Percentiles rank a stretch among this genome's conserved stretches.
Evolutionary conservation across 106 monocot genomes (phyloP).

Genomic region (Iris macrosiphon): DNA sequence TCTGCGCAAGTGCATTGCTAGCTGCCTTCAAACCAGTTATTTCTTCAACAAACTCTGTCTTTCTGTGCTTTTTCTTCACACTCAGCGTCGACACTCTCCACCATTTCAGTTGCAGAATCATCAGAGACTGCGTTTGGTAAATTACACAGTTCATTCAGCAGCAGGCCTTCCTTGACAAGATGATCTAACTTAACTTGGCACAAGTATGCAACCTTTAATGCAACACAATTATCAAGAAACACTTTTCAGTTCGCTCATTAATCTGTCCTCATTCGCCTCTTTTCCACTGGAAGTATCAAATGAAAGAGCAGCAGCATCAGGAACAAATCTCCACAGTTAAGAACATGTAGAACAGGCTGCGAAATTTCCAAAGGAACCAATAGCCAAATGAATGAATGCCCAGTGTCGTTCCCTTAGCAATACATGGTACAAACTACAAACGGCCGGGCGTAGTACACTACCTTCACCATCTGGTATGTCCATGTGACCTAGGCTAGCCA

Average conservation of each 20-base stretch:
- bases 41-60: conserved; percentile 63
- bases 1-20: conserved; percentile 35
- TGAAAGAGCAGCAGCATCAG: conserved; percentile 81
- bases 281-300: conserved; percentile 59
- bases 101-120: conserved; percentile 14
- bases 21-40: conserved; percentile 66
- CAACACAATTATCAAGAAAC: conserved; percentile 73
- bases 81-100: conserved; percentile 13
- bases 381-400: conserved; percentile 71
- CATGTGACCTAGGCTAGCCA: conserved; percentile 61
- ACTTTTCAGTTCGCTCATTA: conserved; percentile 74
- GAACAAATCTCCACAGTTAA: conserved; percentile 83
- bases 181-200: conserved; percentile 34
- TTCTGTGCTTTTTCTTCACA: conserved; percentile 47
- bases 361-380: conserved; percentile 72
- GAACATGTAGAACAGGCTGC: conserved; percentile 75
- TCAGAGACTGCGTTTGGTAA: background rate
- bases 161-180: conserved; percentile 55
- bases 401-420: conserved; percentile 79
- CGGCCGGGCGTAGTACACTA: conserved; percentile 25
- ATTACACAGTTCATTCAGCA: conserved; percentile 28
- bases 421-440: conserved; percentile 59
- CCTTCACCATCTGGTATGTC: conserved; percentile 52
- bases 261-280: conserved; percentile 51
- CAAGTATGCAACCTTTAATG: conserved; percentile 16